These are phyloP conservation scores for Gossypium australe DNA, from an alignment of 345 rosid species.

Conservation along the genomic window DNA sequence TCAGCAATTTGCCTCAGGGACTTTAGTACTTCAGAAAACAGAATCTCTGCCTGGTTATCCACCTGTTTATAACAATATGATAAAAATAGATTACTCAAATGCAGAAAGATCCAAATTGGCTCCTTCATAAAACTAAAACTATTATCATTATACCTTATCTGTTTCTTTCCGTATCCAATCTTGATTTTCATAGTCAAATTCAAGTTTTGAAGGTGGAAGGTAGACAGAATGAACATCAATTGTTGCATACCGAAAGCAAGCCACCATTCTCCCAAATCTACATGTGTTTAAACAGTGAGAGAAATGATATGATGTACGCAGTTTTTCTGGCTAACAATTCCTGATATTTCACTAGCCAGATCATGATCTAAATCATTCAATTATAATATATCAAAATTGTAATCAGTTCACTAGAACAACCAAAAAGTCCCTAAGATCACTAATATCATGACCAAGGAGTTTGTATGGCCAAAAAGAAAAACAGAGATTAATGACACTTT, in stretches of 20 bases:
- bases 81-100: conserved; percentile 16
- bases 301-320: background rate
- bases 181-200: conserved; percentile 57
- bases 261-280: conserved; percentile 94
- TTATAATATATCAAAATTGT: background rate
- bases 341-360: background rate
- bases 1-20: conserved; percentile 54
- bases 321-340: background rate
- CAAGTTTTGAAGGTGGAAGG: conserved; percentile 85
- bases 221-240: conserved; percentile 83
- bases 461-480: background rate
- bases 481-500: too few relatives aligned
- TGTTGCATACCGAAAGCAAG: conserved; percentile 96
- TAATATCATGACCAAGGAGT: background rate
- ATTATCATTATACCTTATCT: conserved; percentile 47
- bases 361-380: background rate
- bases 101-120: conserved; percentile 12
- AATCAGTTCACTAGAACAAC: conserved; percentile 4
- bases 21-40: conserved; percentile 74
- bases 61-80: conserved; percentile 45
- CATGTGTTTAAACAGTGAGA: conserved; percentile 25
- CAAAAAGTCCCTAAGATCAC: background rate
- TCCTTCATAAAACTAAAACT: conserved; percentile 15
- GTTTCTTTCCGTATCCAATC: conserved; percentile 83
- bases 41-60: conserved; percentile 57